These are phyloP conservation scores for Trichomonas tenax DNA, from an alignment of 208 protist genomes.

Conservation along the genomic window DNA sequence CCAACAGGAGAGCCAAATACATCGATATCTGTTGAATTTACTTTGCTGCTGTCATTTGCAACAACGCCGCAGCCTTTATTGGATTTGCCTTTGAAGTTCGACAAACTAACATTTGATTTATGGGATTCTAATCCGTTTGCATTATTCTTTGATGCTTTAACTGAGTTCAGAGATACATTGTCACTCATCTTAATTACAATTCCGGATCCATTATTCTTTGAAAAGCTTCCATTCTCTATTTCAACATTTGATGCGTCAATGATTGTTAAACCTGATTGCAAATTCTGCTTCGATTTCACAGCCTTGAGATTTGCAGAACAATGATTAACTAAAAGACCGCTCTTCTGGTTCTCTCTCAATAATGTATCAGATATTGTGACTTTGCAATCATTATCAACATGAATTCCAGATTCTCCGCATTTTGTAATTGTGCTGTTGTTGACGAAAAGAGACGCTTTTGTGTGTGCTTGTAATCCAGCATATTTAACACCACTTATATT, in stretches of 20 bases:
- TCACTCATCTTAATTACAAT: background rate
- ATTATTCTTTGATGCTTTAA: background rate
- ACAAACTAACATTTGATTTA: background rate
- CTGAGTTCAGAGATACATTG: background rate
- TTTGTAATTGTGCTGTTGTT: background rate
- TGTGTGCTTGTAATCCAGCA: background rate
- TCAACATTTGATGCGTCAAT: background rate
- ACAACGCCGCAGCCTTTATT: background rate
- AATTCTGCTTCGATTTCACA: background rate
- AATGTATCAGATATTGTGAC: background rate
- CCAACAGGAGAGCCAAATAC: background rate
- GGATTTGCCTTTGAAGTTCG: background rate
- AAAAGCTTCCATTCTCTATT: background rate
- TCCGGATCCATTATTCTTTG: background rate
- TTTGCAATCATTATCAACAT: background rate
- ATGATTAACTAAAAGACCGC: background rate
- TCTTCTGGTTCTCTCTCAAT: background rate
- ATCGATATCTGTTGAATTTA: background rate
- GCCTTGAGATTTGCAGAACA: background rate
- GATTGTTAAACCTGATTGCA: background rate
- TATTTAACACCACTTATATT: background rate
- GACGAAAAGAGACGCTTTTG: background rate
- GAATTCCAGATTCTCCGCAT: background rate
- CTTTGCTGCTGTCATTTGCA: background rate
- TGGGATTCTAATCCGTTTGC: background rate